Evolutionary conservation across 345 rosid genomes (phyloP), one percentile per base, ranked within the genome.

Genomic region (Isatis tinctoria): DNA sequence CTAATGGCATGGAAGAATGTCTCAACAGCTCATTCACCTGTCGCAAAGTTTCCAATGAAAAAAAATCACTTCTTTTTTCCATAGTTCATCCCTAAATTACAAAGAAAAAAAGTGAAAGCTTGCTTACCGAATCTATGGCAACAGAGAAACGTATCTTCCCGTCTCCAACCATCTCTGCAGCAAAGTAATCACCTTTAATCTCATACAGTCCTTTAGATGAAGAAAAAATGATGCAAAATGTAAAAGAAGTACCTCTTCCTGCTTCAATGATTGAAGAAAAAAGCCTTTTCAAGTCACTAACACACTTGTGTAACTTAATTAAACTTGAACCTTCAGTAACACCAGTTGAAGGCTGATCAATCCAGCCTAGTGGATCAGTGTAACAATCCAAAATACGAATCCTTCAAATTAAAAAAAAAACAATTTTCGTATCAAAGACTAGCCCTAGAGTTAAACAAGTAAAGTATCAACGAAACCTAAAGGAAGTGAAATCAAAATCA

Each of bases 361-460:
- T 87, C 99, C 97, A 95, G 39, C 92, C 97, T 22, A 85, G 82
- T 79, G 97, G 97, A 81, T 95, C 93, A 20, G 83, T 79, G 66
- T 86, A 95, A 78, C 97, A 95, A 81, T 95, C 99, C 87, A 95
- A 82, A 57, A 92, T 78, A 62, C 72, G 86, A 85, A 90, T 69
- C 92, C 97, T 92, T 80, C 56, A 67, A 65, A 49, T 4, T n/a
- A n/a, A n/a, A 1, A n/a, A 52, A 51, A 45, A 41, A 45, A 64
- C 18, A 44, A 43, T 30, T 10, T 6, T 5, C n/a, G 13, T 28
- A 59, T 45, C 13, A 65, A 28, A 18, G 10, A 17, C 48, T n/a
- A 30, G 17, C 12, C 33, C n/a, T 28, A 4, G 32, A 3, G 6
- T 12, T 10, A 37, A 49, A 49, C 13, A 48, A 13, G 18, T 8